Conservation (phyloP, 2,329 filamentous ascomycete genomes). For the Mollisiaceae sp. region DNA sequence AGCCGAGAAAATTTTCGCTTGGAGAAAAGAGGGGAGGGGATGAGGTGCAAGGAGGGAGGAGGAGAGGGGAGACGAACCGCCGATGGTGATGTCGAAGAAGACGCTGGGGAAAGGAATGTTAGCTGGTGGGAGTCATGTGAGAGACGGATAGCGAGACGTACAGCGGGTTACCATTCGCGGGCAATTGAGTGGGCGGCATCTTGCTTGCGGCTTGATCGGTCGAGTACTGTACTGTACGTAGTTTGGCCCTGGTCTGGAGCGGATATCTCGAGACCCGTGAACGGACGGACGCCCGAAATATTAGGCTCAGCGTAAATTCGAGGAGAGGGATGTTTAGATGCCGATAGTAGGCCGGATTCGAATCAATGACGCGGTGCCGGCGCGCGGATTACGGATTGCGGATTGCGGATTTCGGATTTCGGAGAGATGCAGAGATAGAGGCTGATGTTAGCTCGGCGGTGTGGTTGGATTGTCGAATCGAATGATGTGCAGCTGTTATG, state of each 20-base stretch:
- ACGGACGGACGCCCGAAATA: no score
- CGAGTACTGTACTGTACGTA: background rate
- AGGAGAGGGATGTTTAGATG: background rate
- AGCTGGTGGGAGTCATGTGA: conserved; percentile 7
- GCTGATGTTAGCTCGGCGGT: no score
- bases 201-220: background rate
- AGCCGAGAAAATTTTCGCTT: background rate
- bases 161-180: conserved; percentile 51
- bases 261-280: background rate
- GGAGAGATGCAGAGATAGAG: no score
- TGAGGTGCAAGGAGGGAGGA: background rate
- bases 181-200: conserved; percentile 48
- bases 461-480: background rate
- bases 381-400: background rate
- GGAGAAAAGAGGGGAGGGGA: background rate
- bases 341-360: background rate
- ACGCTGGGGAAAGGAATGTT: conserved; percentile 32
- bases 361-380: background rate
- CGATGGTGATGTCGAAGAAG: conserved; percentile 78
- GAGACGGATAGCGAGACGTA: conserved; percentile 40
- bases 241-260: background rate
- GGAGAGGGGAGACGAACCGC: conserved; percentile 59
- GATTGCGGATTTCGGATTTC: background rate
- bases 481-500: background rate
- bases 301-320: no score